Percentiles rank a stretch among this genome's conserved stretches.
phyloP scores from a whole-genome alignment of 345 rosid species.

The Lumnitzera racemosa region DNA sequence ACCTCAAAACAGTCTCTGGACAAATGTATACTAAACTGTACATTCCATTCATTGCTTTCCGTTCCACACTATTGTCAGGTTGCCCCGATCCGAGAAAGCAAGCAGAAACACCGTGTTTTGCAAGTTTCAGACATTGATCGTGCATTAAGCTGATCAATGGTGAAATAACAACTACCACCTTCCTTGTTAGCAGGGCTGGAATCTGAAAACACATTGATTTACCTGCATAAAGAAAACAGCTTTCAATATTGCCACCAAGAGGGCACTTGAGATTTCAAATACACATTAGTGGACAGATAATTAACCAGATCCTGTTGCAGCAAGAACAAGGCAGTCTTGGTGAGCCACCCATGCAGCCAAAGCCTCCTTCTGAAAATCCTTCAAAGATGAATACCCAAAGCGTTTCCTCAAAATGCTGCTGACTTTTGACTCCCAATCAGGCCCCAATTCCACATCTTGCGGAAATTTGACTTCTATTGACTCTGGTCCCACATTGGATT shows the following conservation, averaged over 20 bases:
- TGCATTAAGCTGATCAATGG: constrained; percentile 96
- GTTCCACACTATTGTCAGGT: constrained; percentile 67
- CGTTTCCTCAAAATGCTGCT: constrained; percentile 35
- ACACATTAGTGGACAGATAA: constrained; percentile 3
- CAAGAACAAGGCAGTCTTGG: constrained; percentile 77
- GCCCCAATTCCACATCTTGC: constrained; percentile 24
- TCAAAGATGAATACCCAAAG: constrained; percentile 59
- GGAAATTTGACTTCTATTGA: constrained; percentile 11
- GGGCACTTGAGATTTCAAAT: not conserved
- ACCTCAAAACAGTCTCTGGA: constrained; percentile 79
- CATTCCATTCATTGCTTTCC: constrained; percentile 82
- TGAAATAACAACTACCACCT: constrained; percentile 77
- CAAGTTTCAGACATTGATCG: constrained; percentile 82
- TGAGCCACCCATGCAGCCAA: constrained; percentile 64
- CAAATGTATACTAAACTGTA: constrained; percentile 78
- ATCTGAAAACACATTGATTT: constrained; percentile 89
- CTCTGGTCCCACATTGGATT: constrained; percentile 13
- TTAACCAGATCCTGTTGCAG: constrained; percentile 91
- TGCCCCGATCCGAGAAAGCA: constrained; percentile 98
- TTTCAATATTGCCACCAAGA: not conserved
- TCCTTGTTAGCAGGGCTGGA: constrained; percentile 75
- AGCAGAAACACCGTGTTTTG: constrained; percentile 69
- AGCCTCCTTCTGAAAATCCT: constrained; percentile 72
- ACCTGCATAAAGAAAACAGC: constrained; percentile 36
- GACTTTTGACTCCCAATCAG: constrained; percentile 57